phyloP scores from a whole-genome alignment of 495 filamentous ascomycete species.

The Durotheca rogersii region DNA sequence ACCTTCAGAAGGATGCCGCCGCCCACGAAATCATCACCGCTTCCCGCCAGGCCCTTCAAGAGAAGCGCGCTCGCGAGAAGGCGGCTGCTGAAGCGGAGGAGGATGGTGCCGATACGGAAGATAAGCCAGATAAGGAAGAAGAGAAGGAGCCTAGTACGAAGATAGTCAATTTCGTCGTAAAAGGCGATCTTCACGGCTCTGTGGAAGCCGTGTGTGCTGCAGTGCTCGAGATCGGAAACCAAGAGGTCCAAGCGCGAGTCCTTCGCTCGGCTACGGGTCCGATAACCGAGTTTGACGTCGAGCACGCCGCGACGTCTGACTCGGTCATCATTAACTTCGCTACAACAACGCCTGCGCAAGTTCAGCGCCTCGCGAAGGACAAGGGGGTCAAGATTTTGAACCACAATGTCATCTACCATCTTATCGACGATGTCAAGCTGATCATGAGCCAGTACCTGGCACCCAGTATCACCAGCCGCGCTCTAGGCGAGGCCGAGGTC shows the following conservation, averaged over 20 bases:
- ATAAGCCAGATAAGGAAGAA: slow-evolving; percentile 35
- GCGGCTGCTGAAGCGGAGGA: slow-evolving; percentile 14
- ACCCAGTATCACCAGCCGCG: slow-evolving; percentile 61
- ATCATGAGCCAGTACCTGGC: slow-evolving; percentile 66
- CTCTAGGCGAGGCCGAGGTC: slow-evolving; percentile 87
- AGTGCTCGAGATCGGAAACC: slow-evolving; percentile 73
- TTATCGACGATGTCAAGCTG: slow-evolving; percentile 78
- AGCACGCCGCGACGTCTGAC: slow-evolving; percentile 75
- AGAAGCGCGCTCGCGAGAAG: slow-evolving; percentile 56
- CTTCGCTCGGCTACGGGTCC: slow-evolving; percentile 76
- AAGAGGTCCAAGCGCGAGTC: slow-evolving; percentile 75
- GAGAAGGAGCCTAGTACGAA: no score
- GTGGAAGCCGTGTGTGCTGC: slow-evolving; percentile 84
- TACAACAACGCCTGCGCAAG: slow-evolving; percentile 64
- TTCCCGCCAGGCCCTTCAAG: slow-evolving; percentile 59
- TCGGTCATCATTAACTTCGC: slow-evolving; percentile 85
- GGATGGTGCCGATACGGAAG: slow-evolving; percentile 18
- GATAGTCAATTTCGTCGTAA: slow-evolving; percentile 79
- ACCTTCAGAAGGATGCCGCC: slow-evolving; percentile 40
- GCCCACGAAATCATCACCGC: slow-evolving; percentile 81
- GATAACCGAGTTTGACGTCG: slow-evolving; percentile 82
- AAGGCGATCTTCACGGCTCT: slow-evolving; percentile 89
- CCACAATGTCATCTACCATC: slow-evolving; percentile 88
- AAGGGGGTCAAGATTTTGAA: slow-evolving; percentile 75
- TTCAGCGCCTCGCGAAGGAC: slow-evolving; percentile 66